These are phyloP conservation scores for Sequoiadendron giganteum DNA, from an alignment of 75 land plant species.

Conservation along the genomic window DNA sequence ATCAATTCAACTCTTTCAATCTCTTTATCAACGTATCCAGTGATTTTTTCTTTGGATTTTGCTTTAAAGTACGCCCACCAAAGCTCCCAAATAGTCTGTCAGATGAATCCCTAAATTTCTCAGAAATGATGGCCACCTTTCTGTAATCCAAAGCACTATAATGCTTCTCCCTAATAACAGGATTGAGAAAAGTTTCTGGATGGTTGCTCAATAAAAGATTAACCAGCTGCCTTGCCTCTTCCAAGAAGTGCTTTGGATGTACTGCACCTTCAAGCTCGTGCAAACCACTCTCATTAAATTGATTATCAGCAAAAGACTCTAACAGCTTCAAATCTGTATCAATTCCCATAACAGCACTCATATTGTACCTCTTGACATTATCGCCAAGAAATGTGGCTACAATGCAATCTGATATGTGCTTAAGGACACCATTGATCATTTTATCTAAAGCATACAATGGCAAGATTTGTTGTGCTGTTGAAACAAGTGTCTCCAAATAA, in stretches of 20 bases:
- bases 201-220: constrained; percentile 81
- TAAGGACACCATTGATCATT: constrained; percentile 67
- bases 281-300: constrained; percentile 25
- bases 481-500: constrained; percentile 83
- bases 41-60: constrained; percentile 77
- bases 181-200: constrained; percentile 90
- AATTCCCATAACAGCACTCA: constrained; percentile 78
- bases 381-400: constrained; percentile 70
- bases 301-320: constrained; percentile 88
- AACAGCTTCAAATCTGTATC: constrained; percentile 77
- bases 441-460: constrained; percentile 64
- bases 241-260: constrained; percentile 37
- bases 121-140: constrained; percentile 73
- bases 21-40: constrained; percentile 83
- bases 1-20: constrained; percentile 72
- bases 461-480: constrained; percentile 89
- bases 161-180: constrained; percentile 91
- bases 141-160: constrained; percentile 78
- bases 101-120: constrained; percentile 86
- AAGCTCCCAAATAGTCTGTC: constrained; percentile 74
- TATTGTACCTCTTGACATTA: constrained; percentile 75
- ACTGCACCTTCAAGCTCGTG: constrained; percentile 29
- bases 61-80: constrained; percentile 52
- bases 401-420: constrained; percentile 81
- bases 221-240: constrained; percentile 83